These are phyloP conservation scores for Gynostemma pentaphyllum DNA, from an alignment of 306 rosid species.

Conservation along the genomic window DNA sequence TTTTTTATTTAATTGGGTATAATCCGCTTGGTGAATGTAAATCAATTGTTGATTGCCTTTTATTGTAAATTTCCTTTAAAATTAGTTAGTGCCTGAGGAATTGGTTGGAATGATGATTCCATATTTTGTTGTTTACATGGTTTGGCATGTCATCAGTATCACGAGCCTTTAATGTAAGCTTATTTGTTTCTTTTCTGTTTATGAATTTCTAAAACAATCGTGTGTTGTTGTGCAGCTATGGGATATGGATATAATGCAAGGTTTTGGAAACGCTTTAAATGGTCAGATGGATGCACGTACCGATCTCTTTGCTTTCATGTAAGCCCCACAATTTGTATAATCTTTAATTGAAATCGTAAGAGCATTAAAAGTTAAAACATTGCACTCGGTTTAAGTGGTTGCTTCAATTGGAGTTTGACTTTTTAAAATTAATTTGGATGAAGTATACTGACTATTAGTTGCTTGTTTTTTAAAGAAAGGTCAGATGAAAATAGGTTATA, in stretches of 20 bases:
- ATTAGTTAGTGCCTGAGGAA: not conserved
- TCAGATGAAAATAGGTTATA: not conserved
- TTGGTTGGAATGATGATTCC: not conserved
- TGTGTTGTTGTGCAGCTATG: not conserved
- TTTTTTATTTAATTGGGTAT: not conserved
- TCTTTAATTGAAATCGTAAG: not conserved
- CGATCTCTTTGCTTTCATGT: slow-evolving; percentile 1
- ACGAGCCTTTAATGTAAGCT: not conserved
- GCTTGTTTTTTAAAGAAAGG: not conserved
- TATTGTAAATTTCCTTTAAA: not conserved
- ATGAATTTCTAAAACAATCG: not conserved
- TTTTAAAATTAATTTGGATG: not conserved
- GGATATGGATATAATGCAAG: slow-evolving; percentile 9
- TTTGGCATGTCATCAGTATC: not conserved
- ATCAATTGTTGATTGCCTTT: not conserved
- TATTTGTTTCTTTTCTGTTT: not conserved
- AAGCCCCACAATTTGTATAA: not conserved
- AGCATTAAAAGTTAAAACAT: not conserved
- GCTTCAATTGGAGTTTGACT: not conserved
- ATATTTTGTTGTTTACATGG: not conserved
- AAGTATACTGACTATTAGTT: not conserved
- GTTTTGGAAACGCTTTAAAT: not conserved
- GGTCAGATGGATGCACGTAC: not conserved
- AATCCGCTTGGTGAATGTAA: not conserved
- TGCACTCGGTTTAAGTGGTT: not conserved